phyloP scores from a whole-genome alignment of 2,329 filamentous ascomycete genomes.

The Blastomyces parvus region DNA sequence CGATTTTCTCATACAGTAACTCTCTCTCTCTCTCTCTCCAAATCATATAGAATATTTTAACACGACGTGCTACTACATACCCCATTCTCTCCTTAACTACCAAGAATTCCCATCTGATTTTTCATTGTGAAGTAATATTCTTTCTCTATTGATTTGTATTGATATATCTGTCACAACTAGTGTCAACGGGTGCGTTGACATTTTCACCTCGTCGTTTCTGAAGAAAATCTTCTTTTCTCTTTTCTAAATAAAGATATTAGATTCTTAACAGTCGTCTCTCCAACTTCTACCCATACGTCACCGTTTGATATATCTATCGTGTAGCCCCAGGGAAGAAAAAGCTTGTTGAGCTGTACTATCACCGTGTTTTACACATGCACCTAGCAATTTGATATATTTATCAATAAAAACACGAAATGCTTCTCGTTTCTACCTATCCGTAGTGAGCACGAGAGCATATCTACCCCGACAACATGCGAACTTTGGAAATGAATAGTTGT shows the following conservation, averaged over 20 bases:
- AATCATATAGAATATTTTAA: not conserved
- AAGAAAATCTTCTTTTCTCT: not conserved
- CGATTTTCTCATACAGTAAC: not conserved
- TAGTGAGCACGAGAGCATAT: not conserved
- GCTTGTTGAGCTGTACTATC: not conserved
- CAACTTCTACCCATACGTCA: too few relatives aligned
- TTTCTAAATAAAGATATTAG: not conserved
- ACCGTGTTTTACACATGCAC: not conserved
- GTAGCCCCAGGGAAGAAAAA: not conserved
- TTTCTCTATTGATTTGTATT: not conserved
- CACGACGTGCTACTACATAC: not conserved
- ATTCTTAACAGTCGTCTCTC: too few relatives aligned
- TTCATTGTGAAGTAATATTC: not conserved
- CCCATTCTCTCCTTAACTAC: not conserved
- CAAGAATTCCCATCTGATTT: not conserved
- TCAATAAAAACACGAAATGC: not conserved
- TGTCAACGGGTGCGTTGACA: not conserved
- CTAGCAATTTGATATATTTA: not conserved
- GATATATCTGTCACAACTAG: not conserved
- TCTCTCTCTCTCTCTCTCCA: not conserved
- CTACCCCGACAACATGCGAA: not conserved
- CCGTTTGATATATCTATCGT: too few relatives aligned
- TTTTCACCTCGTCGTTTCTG: not conserved
- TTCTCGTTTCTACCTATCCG: not conserved
- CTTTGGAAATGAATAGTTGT: not conserved